Base-by-base conservation (phyloP, 139 green algal genomes). In the Micractinium sp. region DNA sequence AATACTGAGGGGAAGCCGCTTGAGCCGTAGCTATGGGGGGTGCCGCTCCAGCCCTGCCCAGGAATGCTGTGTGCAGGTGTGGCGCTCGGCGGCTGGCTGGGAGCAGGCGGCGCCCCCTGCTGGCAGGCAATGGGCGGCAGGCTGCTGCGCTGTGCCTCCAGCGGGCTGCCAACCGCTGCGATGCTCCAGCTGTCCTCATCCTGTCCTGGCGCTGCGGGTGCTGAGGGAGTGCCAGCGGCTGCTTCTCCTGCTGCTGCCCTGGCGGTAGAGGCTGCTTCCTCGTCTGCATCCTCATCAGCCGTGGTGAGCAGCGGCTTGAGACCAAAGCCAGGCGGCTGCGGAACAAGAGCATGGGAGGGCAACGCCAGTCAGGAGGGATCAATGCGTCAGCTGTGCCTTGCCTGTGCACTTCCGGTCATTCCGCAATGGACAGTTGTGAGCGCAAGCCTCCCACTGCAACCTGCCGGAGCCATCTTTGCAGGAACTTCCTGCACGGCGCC, bases 151-250 rank as follows among this genome's bases (percentile, higher is more conserved):
- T 71, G 80, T 81, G 71, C 63, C 12, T 5, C 63, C 63, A 71
- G 77, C 1, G 77, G 39, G 77, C 77, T 63, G 39, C 36, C 36
- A 38, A 82, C 39, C 0, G 77, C 77, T 15, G 39, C 39, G 9
- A 82, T 63, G 77, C 77, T 82, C 77, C 77, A 82, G 77, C 39
- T 82, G 77, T 63, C 77, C 12, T 63, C 39, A 1, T 82, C 77
- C 9, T 38, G 29, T 3, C 18, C 13, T 19, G 71, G 27, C n/a
- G 31, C n/a, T 63, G 27, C 36, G 22, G 20, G 22, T 23, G 25
- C 39, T 19, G 39, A 29, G 2, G 77, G 39, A 25, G 77, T 63
- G 36, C 18, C 76, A 4, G 22, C 25, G 2, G 77, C 9, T 63
- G 76, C 27, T 4, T 16, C 38, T 2, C 76, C 36, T 20, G 38